Base-by-base conservation (phyloP, 2,329 filamentous ascomycete genomes). In the Microsporum audouinii region DNA sequence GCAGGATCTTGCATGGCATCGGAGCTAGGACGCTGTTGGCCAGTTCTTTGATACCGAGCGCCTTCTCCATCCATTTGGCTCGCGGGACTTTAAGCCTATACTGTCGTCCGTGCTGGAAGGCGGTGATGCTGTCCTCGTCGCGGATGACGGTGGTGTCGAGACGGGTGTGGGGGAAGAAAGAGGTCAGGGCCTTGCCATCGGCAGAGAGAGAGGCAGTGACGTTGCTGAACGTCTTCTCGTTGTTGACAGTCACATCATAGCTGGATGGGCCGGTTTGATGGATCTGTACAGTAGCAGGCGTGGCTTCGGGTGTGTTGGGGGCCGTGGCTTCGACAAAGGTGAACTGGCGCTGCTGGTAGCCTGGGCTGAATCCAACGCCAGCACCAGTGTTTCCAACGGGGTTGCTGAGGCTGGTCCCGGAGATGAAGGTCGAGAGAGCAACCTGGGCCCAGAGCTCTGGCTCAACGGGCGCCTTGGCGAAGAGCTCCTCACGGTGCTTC, bases 1-100 rank as follows among this genome's bases (percentile, higher is more conserved):
- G 85, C 64, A 99, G 77, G 31, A 99, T 87, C 77, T 97, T 97
- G 76, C 94, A 97, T 1, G 94, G 94, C 94, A 99, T 99, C 0
- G 94, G 94, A 27, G 94, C 90, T 29, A 89, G 80, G 1, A 97
- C 90, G 59, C 88, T 94, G 63, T 92, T 91, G 5, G 85, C 80
- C 0, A 82, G 82, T 69, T 95, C 89, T 72, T 89, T 91, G 64
- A 88, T 77, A 0, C 92, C 91, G 5, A 96, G 79, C 0, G 90
- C 91, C 75, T 95, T 92, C 68, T 91, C 88, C 62, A 88, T 87
- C 91, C 91, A 99, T 51, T 79, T 79, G 0, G 92, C 91, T 51
- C 78, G 73, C 0, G 79, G 77, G 27, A 84, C 73, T 7, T 76
- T 73, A 3, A 88, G 73, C 1, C 80, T 77, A 68, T 84, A 82